Evolutionary conservation across 75 land plant genomes (phyloP), one percentile per base, ranked within the genome.

Genomic region (Picea sitchensis): DNA sequence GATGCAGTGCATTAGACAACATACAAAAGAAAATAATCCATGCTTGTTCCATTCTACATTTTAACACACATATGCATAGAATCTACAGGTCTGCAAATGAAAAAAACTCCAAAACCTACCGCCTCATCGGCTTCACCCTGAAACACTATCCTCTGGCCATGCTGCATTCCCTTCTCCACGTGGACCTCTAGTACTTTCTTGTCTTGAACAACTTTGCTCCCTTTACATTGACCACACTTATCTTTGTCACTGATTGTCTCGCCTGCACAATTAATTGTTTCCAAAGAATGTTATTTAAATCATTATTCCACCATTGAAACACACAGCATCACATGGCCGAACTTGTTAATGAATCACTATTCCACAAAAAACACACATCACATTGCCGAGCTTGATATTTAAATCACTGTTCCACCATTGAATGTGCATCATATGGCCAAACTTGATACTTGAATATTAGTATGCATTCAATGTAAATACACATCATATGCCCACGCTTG

Each of bases 111-210:
- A 64, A 23, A 44, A 14, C 92, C 81, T 82, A 93, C 95, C 38
- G 94, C 96, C 83, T 93, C 90, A 87, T 93, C 96, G 54, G 96
- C 96, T 84, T 91, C 90, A 15, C 95, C 95, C 41, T 81, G 82
- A 58, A 91, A 89, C 30, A 78, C 81, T n/a, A 93, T 89, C 61
- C 86, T 91, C 84, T 93, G 93, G 3, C 85, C 82, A 81, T 93
- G 85, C 73, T 82, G 87, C 95, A 93, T 93, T 58, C 95, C 93
- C 79, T 91, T 91, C 80, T 93, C 95, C 13, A 93, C 90, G 84
- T 85, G 83, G 21, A 93, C 95, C 60, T 93, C 95, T 51, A 93
- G 71, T 9, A 93, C 90, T 78, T 93, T 91, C 92, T 91, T 93
- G 47, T 93, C 94, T 82, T 88, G 92, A 17, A 80, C 67, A 58